phyloP scores from a whole-genome alignment of 257 asterid species.

The Solanum pennellii region DNA sequence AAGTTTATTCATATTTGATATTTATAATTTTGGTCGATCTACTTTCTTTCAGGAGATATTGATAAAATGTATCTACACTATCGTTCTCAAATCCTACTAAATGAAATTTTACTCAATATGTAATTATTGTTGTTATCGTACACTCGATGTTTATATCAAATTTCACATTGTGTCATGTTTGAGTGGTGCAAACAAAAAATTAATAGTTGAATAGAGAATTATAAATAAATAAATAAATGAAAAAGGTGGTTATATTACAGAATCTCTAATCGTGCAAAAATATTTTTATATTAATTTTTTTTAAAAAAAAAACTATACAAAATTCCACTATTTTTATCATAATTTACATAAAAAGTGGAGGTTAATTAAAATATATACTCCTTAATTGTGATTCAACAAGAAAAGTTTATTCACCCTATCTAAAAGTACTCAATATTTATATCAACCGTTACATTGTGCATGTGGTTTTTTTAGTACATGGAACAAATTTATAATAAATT shows the following conservation, averaged over 20 bases:
- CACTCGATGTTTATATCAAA: not conserved
- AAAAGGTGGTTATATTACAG: too few relatives aligned
- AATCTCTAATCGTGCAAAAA: not conserved
- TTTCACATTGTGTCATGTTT: fast-evolving
- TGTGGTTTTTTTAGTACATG: not conserved
- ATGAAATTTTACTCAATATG: too few relatives aligned
- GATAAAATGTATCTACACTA: too few relatives aligned
- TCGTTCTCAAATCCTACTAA: fast-evolving
- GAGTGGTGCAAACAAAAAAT: not conserved
- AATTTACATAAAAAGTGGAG: not conserved
- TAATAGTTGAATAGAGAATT: not conserved
- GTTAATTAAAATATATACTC: not conserved
- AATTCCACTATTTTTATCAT: not conserved
- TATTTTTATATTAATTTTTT: too few relatives aligned
- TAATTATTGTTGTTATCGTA: too few relatives aligned
- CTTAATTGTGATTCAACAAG: not conserved
- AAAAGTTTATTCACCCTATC: not conserved
- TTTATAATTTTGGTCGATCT: too few relatives aligned
- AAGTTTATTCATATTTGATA: too few relatives aligned
- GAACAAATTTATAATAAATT: not conserved
- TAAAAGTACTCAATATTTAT: not conserved
- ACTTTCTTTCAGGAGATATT: too few relatives aligned
- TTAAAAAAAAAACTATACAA: too few relatives aligned
- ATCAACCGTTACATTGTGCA: not conserved
- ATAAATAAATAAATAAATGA: not conserved